Conservation (phyloP, 2,329 filamentous ascomycete genomes). For the Niveomyces coronatus region DNA sequence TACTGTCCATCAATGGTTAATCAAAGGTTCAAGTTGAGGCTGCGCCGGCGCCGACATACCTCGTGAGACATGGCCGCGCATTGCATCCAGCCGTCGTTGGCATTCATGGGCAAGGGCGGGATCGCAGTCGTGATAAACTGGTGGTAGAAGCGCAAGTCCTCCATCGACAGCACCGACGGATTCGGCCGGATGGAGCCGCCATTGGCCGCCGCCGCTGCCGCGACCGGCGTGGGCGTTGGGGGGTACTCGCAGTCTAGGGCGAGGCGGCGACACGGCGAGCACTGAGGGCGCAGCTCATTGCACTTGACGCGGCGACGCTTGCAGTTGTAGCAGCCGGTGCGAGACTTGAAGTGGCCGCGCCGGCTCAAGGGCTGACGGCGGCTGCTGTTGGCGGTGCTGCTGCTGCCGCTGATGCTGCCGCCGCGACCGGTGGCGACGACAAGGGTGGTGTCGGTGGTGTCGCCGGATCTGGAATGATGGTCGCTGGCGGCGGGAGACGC, state of each 20-base stretch:
- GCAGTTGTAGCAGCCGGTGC: slow-evolving; percentile 24
- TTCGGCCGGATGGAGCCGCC: slow-evolving; percentile 9
- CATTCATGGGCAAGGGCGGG: slow-evolving; percentile 24
- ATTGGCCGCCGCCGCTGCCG: too few relatives aligned
- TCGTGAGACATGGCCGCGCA: slow-evolving; percentile 25
- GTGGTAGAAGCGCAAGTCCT: slow-evolving; percentile 40
- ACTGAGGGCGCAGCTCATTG: slow-evolving; percentile 20
- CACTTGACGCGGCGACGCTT: slow-evolving; percentile 23
- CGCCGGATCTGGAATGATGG: background rate
- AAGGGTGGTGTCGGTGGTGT: background rate
- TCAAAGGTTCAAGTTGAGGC: background rate
- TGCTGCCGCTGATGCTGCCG: background rate
- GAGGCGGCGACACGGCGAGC: slow-evolving; percentile 22
- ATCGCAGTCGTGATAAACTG: slow-evolving; percentile 36
- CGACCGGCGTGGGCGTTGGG: slow-evolving; percentile 4
- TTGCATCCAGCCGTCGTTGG: slow-evolving; percentile 22
- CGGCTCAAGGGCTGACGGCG: slow-evolving; percentile 12
- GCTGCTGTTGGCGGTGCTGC: background rate
- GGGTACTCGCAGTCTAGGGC: slow-evolving; percentile 25
- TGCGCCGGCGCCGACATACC: slow-evolving; percentile 14
- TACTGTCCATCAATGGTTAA: slow-evolving; percentile 16
- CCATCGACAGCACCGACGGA: slow-evolving; percentile 22
- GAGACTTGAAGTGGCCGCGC: slow-evolving; percentile 20
- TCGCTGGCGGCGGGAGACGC: slow-evolving; percentile 3
- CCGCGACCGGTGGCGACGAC: background rate